These are phyloP conservation scores for Debaryomyces tyrocola DNA, from an alignment of 805 yeast species.

Conservation along the genomic window DNA sequence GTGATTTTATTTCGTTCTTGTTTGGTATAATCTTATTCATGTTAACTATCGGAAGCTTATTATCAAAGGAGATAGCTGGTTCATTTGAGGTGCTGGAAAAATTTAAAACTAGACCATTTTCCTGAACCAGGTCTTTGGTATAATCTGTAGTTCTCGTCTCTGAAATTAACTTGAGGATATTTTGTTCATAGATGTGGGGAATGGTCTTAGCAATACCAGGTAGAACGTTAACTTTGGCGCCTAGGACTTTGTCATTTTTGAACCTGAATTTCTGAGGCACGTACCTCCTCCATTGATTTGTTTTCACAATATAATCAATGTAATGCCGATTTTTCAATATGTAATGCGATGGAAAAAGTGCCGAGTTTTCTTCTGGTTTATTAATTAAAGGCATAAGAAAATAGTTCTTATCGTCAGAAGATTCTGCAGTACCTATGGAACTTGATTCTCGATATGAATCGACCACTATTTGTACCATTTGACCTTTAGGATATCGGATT, in stretches of 20 bases:
- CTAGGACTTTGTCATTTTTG: constrained; percentile 12
- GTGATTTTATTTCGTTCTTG: constrained; percentile 6
- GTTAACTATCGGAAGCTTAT: constrained; percentile 13
- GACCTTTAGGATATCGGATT: constrained; percentile 27
- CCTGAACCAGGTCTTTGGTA: background rate
- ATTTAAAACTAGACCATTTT: constrained; percentile 7
- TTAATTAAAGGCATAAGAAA: constrained; percentile 17
- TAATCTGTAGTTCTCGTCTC: background rate
- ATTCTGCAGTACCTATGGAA: background rate
- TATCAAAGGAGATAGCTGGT: constrained; percentile 6
- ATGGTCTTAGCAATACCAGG: constrained; percentile 9
- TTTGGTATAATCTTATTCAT: constrained; percentile 7
- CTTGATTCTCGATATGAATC: constrained; percentile 5
- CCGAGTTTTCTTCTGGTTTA: constrained; percentile 10
- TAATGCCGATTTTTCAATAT: constrained; percentile 22
- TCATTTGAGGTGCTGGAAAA: constrained; percentile 8
- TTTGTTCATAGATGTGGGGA: constrained; percentile 9
- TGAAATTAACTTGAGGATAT: constrained; percentile 10
- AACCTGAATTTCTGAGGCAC: constrained; percentile 26
- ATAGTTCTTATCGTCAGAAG: background rate
- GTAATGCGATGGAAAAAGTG: constrained; percentile 24
- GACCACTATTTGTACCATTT: constrained; percentile 8
- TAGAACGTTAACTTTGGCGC: constrained; percentile 7
- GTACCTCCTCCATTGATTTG: constrained; percentile 19
- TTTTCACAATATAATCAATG: constrained; percentile 15